Evolutionary conservation across 2,329 filamentous ascomycete species (phyloP), one percentile per base, ranked within the genome.

Genomic region (Dryadomyces quercivorus): DNA sequence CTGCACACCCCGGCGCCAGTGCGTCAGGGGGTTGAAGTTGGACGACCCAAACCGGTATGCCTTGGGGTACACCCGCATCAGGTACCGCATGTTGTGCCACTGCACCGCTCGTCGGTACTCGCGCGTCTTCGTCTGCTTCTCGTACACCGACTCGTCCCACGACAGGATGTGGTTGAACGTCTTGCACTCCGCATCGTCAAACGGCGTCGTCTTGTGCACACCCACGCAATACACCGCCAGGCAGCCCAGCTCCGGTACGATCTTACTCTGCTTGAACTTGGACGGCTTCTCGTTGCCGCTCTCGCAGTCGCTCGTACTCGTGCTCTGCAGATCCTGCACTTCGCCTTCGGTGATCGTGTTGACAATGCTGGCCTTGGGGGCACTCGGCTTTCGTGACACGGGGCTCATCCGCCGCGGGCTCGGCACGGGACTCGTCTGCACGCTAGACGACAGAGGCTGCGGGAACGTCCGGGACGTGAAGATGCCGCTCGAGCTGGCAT

Each of bases 111-210:
- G 80, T 70, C 94, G 95, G 57, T 82, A 82, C 22, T 88, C 85
- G 48, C 82, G 78, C 48, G 85, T 82, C 59, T 84, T 85, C 63
- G 84, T 90, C 63, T 93, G 81, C 64, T 82, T 86, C 62, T 88
- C 82, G 63, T 96, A 96, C 6, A 85, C 89, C 55, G 84, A 82
- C 71, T 98, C 93, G 66, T 89, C 88, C 70, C 97, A 90, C 0
- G 93, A 97, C 68, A 93, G 91, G 62, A 97, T 88, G 70, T 98
- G 93, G 68, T 97, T 97, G 73, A 83, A 93, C 45, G 82, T 81
- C 70, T 88, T 89, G 61, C 89, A 91, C 58, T 92, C 88, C 0
- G 83, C 73, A 13, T 80, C 78, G 55, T 84, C 81, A 64, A 95
- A 95, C 45, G 88, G 86, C 38, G 80, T 79, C 67, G 93, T 95